A percentile compares a stretch with the other conserved stretches of the same genome.
phyloP scores from a whole-genome alignment of 2,329 filamentous ascomycete species.

The Colletotrichum euphorbiae region DNA sequence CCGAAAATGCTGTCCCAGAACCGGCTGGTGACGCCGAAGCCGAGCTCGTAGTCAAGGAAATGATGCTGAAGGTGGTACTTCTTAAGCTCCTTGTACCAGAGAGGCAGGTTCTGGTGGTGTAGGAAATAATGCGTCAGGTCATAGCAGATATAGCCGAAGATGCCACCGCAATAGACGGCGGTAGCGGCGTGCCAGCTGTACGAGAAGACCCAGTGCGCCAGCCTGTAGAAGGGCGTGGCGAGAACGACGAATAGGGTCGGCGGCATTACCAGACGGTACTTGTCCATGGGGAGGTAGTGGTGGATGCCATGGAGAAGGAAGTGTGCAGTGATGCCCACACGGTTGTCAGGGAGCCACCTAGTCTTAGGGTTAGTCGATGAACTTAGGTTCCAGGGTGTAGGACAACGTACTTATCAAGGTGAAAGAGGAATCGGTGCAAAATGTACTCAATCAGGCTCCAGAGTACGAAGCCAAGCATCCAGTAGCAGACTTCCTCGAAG shows the following conservation, averaged over 20 bases:
- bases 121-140: slow-evolving; percentile 99
- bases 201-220: slow-evolving; percentile 84
- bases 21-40: slow-evolving; percentile 94
- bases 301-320: slow-evolving; percentile 97
- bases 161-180: slow-evolving; percentile 85
- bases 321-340: slow-evolving; percentile 85
- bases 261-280: slow-evolving; percentile 96
- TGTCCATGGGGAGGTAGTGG: slow-evolving; percentile 99
- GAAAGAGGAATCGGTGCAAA: slow-evolving; percentile 91
- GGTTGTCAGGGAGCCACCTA: slow-evolving; percentile 91
- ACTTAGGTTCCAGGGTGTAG: not conserved
- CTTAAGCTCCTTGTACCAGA: slow-evolving; percentile 92
- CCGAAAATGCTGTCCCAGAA: slow-evolving; percentile 97
- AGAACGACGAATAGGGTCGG: slow-evolving; percentile 87
- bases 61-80: slow-evolving; percentile 98
- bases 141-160: slow-evolving; percentile 97
- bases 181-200: slow-evolving; percentile 87
- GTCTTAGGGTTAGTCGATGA: slow-evolving; percentile 46
- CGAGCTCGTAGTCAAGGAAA: slow-evolving; percentile 97
- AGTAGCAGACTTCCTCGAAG: slow-evolving; percentile 69
- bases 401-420: slow-evolving; percentile 83
- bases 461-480: slow-evolving; percentile 75
- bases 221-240: slow-evolving; percentile 90
- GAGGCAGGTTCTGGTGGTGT: slow-evolving; percentile 91
- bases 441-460: slow-evolving; percentile 94